phyloP scores from a whole-genome alignment of 345 rosid species.

The Eucalyptus lansdowneana region DNA sequence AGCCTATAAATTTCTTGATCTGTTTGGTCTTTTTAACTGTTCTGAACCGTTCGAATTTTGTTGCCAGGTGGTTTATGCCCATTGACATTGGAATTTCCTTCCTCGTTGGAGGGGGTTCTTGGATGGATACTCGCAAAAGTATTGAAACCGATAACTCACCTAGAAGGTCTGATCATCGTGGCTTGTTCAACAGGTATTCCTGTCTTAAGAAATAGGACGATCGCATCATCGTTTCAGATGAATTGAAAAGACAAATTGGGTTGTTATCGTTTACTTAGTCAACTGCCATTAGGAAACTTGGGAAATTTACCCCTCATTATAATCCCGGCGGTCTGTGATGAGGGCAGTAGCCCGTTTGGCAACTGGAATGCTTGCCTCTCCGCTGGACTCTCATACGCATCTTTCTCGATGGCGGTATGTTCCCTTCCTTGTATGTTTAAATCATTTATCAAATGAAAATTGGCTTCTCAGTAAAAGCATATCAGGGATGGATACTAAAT shows the following conservation, averaged over 20 bases:
- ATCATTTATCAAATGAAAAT: background rate
- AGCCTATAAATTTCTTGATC: background rate
- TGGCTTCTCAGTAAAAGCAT: background rate
- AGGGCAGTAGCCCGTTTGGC: conserved; percentile 71
- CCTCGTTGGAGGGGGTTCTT: conserved; percentile 58
- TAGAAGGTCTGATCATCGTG: conserved; percentile 77
- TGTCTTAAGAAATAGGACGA: background rate
- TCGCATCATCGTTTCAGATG: background rate
- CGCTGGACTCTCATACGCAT: conserved; percentile 66
- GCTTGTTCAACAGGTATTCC: conserved; percentile 58
- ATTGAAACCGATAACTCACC: conserved; percentile 49
- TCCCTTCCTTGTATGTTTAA: background rate
- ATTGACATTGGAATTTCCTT: conserved; percentile 71
- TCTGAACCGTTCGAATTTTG: background rate
- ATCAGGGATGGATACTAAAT: background rate
- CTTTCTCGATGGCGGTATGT: conserved; percentile 86
- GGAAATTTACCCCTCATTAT: conserved; percentile 71
- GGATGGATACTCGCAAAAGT: conserved; percentile 74
- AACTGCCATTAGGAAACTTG: conserved; percentile 40
- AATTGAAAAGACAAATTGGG: background rate
- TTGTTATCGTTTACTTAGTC: too few species aligned
- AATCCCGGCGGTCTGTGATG: conserved; percentile 69
- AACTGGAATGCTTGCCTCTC: conserved; percentile 29
- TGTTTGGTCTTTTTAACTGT: background rate
- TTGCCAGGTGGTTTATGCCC: conserved; percentile 82